A percentile compares a stretch with the other conserved stretches of the same genome.
phyloP scores from a whole-genome alignment of 2,329 filamentous ascomycete species.

The Fonsecaea pedrosoi region DNA sequence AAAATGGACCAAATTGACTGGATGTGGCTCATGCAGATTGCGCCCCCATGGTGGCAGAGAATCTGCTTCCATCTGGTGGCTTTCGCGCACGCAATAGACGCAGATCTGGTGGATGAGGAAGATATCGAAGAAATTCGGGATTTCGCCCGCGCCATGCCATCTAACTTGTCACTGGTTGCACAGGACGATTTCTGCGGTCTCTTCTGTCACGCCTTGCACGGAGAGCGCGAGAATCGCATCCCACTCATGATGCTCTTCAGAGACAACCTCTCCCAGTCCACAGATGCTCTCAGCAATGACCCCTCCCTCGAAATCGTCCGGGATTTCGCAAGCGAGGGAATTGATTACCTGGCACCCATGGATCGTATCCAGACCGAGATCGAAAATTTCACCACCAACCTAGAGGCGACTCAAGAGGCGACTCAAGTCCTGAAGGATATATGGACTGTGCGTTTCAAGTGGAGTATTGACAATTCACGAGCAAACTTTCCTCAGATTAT shows the following conservation, averaged over 20 bases:
- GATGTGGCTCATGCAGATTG: background rate
- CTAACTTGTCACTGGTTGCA: background rate
- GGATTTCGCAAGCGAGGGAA: background rate
- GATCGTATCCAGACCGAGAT: conserved; percentile 1
- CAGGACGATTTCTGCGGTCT: background rate
- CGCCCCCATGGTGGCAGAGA: background rate
- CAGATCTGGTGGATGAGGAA: background rate
- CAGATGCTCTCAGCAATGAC: background rate
- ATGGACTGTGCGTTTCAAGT: background rate
- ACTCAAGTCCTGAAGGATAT: background rate
- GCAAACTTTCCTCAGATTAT: background rate
- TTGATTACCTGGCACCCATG: background rate
- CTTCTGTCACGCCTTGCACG: background rate
- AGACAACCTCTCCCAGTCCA: background rate
- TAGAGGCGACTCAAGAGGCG: background rate
- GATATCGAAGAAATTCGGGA: background rate
- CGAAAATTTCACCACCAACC: background rate
- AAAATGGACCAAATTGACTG: background rate
- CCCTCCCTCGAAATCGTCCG: background rate
- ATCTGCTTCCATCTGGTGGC: background rate
- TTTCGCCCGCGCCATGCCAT: background rate
- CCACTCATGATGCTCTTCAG: background rate
- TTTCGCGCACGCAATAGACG: background rate
- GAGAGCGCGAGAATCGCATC: background rate
- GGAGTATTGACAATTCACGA: background rate